Evolutionary conservation across 176 grass and related monocot genomes (phyloP).

Genomic region (Triticum turgidum): DNA sequence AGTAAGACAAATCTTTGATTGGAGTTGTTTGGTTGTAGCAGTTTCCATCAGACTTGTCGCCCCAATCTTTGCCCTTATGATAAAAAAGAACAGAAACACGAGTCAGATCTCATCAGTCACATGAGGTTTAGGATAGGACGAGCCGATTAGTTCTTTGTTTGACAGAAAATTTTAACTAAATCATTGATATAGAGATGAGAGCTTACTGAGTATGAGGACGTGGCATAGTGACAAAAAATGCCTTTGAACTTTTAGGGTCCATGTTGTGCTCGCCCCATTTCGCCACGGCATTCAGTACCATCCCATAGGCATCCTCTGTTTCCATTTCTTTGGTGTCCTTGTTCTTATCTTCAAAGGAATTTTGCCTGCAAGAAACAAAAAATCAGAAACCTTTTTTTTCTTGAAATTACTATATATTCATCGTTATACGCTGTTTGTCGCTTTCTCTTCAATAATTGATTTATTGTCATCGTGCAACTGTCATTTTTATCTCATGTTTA

Average conservation of each 20-base stretch:
- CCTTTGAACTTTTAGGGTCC: slow-evolving; percentile 53
- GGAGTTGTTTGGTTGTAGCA: slow-evolving; percentile 92
- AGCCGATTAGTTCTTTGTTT: too few relatives aligned
- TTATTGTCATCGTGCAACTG: neutral
- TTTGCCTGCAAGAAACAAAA: slow-evolving; percentile 40
- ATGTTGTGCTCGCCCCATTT: slow-evolving; percentile 93
- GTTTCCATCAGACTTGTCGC: slow-evolving; percentile 67
- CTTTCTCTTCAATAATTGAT: neutral
- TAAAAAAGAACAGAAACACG: neutral
- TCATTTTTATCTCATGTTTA: neutral
- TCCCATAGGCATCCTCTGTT: slow-evolving; percentile 73
- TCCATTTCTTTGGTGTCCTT: slow-evolving; percentile 73
- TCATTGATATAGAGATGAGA: neutral
- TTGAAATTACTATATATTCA: neutral
- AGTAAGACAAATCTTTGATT: slow-evolving; percentile 56
- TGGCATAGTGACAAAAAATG: slow-evolving; percentile 89
- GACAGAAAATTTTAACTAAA: neutral
- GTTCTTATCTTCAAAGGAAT: slow-evolving; percentile 61
- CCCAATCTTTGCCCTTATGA: slow-evolving; percentile 80
- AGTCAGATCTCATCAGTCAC: neutral
- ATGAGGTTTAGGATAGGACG: neutral
- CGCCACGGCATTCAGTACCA: slow-evolving; percentile 65
- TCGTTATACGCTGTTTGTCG: neutral
- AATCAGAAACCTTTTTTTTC: neutral
- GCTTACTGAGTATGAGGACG: slow-evolving; percentile 71